Evolutionary conservation across 202 grass and related monocot genomes (phyloP).

Genomic region (Carex arenaria): DNA sequence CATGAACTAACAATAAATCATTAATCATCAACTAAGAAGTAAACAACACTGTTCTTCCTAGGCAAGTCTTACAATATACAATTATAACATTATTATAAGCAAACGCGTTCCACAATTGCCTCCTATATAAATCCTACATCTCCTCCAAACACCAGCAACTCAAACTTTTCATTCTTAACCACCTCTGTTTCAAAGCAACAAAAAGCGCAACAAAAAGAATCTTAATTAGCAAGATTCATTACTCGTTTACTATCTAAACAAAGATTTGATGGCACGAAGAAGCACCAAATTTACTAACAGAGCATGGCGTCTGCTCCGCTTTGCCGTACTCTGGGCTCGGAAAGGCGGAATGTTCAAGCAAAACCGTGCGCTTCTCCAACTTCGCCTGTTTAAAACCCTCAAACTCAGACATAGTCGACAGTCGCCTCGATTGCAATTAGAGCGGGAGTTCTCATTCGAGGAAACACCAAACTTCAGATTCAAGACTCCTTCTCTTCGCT

Average conservation of each 20-base stretch:
- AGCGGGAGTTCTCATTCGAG: slow-evolving; percentile 79
- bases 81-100: background rate
- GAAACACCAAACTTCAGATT: slow-evolving; percentile 81
- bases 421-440: slow-evolving; percentile 24
- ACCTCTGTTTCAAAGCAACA: background rate
- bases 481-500: slow-evolving; percentile 54
- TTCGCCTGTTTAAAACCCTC: slow-evolving; percentile 50
- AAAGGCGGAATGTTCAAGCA: slow-evolving; percentile 30
- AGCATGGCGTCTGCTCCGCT: slow-evolving; percentile 55
- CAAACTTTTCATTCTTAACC: background rate
- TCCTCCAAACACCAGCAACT: background rate
- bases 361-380: slow-evolving; percentile 23
- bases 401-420: slow-evolving; percentile 21
- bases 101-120: background rate
- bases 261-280: slow-evolving; percentile 27
- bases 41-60: background rate
- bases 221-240: background rate
- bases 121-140: slow-evolving; percentile 8
- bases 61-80: background rate
- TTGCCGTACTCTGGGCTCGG: slow-evolving; percentile 62
- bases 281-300: slow-evolving; percentile 18
- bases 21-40: background rate
- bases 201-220: background rate
- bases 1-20: no score
- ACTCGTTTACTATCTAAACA: background rate